phyloP scores from a whole-genome alignment of 495 filamentous ascomycete genomes.

The Lasiosphaeriaceae sp. region DNA sequence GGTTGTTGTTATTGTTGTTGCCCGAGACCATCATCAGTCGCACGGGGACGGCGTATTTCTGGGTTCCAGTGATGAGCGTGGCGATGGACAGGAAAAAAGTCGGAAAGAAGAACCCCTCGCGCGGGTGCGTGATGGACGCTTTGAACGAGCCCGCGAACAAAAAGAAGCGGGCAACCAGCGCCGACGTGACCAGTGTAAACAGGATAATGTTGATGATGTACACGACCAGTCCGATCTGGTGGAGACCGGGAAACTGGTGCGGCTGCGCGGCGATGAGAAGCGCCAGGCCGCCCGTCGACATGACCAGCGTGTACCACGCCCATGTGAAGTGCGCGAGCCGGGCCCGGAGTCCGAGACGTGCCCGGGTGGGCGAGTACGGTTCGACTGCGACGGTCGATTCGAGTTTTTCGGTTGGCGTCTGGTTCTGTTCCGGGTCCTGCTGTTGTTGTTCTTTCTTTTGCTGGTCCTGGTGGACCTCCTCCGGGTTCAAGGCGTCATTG shows the following conservation, averaged over 20 bases:
- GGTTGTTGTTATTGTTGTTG: conserved; percentile 41
- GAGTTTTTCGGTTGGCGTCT: too few species aligned
- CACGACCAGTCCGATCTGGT: conserved; percentile 56
- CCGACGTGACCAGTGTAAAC: conserved; percentile 49
- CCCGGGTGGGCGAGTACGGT: conserved; percentile 5
- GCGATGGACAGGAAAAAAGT: conserved; percentile 65
- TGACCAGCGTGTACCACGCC: conserved; percentile 68
- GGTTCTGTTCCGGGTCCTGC: too few species aligned
- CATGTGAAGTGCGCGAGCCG: conserved; percentile 67
- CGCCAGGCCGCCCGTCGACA: conserved; percentile 65
- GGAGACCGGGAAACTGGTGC: conserved; percentile 54
- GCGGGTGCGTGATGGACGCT: conserved; percentile 55
- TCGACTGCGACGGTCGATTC: not conserved
- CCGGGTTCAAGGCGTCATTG: too few species aligned
- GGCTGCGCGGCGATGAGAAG: conserved; percentile 58
- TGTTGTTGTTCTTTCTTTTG: too few species aligned
- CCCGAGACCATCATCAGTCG: too few species aligned
- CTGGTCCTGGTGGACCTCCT: too few species aligned
- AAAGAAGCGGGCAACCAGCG: conserved; percentile 55
- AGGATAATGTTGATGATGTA: conserved; percentile 62
- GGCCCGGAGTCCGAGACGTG: conserved; percentile 15
- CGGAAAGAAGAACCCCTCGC: conserved; percentile 65
- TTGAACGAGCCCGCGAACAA: conserved; percentile 48
- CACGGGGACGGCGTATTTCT: conserved; percentile 52
- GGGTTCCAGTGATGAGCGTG: conserved; percentile 58